Conservation (phyloP, 2,329 filamentous ascomycete species). For the Penicillium vulpinum region DNA sequence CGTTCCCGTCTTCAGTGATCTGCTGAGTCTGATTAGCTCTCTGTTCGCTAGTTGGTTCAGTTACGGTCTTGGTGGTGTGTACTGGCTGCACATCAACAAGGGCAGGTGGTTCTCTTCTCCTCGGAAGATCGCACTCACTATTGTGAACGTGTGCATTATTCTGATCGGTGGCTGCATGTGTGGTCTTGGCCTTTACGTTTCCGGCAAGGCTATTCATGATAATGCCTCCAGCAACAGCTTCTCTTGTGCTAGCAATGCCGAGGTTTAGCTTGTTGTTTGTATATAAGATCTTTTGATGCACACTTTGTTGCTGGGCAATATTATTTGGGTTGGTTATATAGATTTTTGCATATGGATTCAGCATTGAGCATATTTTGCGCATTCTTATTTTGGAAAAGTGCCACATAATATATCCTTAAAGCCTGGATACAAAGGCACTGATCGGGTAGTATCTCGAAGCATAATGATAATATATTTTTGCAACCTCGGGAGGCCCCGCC, state of each 20-base stretch:
- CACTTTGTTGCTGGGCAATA: background rate
- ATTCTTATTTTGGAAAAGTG: background rate
- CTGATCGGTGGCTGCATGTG: constrained; percentile 31
- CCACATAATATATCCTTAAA: background rate
- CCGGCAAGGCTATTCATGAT: constrained; percentile 22
- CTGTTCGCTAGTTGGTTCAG: constrained; percentile 20
- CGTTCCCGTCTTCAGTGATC: constrained; percentile 66
- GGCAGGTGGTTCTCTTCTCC: constrained; percentile 43
- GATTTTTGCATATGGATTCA: background rate
- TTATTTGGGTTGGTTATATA: background rate
- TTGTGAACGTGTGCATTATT: constrained; percentile 49
- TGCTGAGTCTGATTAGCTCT: constrained; percentile 59
- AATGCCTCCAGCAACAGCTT: constrained; percentile 38
- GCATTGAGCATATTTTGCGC: background rate
- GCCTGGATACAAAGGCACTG: background rate
- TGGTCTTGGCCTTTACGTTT: constrained; percentile 30
- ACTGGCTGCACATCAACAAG: constrained; percentile 52
- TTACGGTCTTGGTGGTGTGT: constrained; percentile 45
- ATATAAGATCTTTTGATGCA: background rate
- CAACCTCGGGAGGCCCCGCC: background rate
- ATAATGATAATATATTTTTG: background rate
- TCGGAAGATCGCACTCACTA: constrained; percentile 47
- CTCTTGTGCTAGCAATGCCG: constrained; percentile 40
- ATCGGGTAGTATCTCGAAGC: background rate
- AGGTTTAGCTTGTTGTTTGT: constrained; percentile 5